A percentile compares a stretch with the other conserved stretches of the same genome.
Evolutionary conservation across 495 filamentous ascomycete genomes (phyloP).

Genomic region (Achaetomiella virescens): DNA sequence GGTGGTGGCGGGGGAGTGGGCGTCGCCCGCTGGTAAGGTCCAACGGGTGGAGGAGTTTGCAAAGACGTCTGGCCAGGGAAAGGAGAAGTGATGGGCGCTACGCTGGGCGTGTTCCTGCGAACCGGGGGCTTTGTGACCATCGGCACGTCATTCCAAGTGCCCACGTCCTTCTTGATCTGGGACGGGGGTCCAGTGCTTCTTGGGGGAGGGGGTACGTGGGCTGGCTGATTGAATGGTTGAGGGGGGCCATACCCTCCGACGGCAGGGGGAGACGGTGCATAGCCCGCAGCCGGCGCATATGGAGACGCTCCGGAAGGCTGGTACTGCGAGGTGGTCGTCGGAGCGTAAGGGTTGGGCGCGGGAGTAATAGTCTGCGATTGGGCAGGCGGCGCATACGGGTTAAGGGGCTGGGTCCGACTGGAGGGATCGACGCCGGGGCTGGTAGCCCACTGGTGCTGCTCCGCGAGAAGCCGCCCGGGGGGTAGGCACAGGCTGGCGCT

Average conservation of each 20-base stretch:
- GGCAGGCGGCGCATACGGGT: constrained; percentile 31
- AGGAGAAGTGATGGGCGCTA: constrained; percentile 54
- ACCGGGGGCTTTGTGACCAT: constrained; percentile 70
- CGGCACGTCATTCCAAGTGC: constrained; percentile 93
- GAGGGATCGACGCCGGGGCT: constrained; percentile 29
- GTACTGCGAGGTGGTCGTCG: constrained; percentile 33
- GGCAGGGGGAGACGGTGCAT: constrained; percentile 27
- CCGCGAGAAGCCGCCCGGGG: constrained; percentile 27
- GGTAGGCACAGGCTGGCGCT: constrained; percentile 25
- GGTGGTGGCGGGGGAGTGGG: constrained; percentile 50
- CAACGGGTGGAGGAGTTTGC: constrained; percentile 44
- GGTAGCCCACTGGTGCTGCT: constrained; percentile 33
- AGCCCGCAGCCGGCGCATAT: constrained; percentile 32
- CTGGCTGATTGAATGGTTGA: constrained; percentile 15
- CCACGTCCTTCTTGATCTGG: constrained; percentile 58
- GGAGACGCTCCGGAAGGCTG: constrained; percentile 25
- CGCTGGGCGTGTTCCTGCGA: constrained; percentile 64
- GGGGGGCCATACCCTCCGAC: constrained; percentile 33
- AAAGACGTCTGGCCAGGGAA: constrained; percentile 55
- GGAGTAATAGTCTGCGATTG: constrained; percentile 35
- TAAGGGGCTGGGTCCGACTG: constrained; percentile 28
- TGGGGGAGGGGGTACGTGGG: constrained; percentile 30
- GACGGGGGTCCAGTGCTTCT: constrained; percentile 60
- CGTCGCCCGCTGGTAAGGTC: constrained; percentile 25
- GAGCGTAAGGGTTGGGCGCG: constrained; percentile 57